Percentiles rank a stretch among this genome's conserved stretches.
These are phyloP conservation scores for Oemleria cerasiformis DNA, from an alignment of 306 rosid species.

Conservation along the genomic window DNA sequence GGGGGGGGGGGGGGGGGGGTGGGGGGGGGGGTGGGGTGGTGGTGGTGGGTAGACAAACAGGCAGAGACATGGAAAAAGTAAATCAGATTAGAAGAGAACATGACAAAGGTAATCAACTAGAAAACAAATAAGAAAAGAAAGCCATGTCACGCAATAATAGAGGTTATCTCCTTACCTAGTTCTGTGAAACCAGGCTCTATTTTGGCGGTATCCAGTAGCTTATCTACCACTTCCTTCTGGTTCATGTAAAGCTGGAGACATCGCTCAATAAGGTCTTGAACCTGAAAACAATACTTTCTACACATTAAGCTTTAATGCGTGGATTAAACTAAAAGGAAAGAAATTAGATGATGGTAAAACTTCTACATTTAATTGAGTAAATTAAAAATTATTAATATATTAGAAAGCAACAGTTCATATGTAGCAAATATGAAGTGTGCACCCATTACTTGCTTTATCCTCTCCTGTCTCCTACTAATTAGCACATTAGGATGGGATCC, in stretches of 20 bases:
- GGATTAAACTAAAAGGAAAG: neutral
- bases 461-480: neutral
- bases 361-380: neutral
- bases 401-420: too few species aligned
- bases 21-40: too few species aligned
- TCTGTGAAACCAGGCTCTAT: conserved; percentile 95
- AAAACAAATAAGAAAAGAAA: neutral
- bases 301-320: neutral
- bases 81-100: neutral
- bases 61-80: neutral
- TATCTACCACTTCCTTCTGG: conserved; percentile 75
- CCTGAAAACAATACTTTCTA: conserved; percentile 36
- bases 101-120: neutral
- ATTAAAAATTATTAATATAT: too few species aligned
- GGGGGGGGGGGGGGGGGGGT: too few species aligned
- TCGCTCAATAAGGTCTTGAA: conserved; percentile 85
- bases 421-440: neutral
- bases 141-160: conserved; percentile 1
- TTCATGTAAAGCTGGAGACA: conserved; percentile 91
- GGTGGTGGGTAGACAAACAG: neutral
- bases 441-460: neutral
- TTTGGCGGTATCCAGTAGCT: conserved; percentile 65
- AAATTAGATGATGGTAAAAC: neutral
- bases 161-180: conserved; percentile 51
- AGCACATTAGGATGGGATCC: neutral